Evolutionary conservation across 177 flowering plant species (phyloP), one percentile per base, ranked within the genome.

Genomic region (Vitis hybrid): DNA sequence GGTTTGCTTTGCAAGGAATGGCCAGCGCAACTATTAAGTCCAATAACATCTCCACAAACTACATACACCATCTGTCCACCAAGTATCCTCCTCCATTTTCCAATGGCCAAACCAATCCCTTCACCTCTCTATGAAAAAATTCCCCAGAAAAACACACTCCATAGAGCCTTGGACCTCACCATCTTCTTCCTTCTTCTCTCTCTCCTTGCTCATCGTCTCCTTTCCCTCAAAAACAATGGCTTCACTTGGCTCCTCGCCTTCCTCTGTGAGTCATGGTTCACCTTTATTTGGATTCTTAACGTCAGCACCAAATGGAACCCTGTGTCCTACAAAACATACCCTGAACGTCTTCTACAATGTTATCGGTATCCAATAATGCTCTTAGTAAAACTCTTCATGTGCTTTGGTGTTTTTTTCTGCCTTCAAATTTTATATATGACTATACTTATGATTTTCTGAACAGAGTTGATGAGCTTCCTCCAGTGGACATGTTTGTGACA

Each of bases 191-290:
- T 87, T 21, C 81, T 84, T 52, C 21, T 87, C 10, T 82, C 83
- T 13, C 84, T 87, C 57, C 79, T 87, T 13, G 11, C 48, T 5
- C 81, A 83, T 56, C 87, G 87, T 14, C 56, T 86, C 12, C 39
- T 66, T n/a, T 58, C 60, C 2, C 69, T 83, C 55, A 58, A 58
- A 19, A 15, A 63, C 49, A 75, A 80, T 61, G 83, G 81, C n/a
- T 0, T 68, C 21, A 19, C 69, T n/a, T 81, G 85, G 87, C 62
- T 75, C 50, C 70, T 87, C 7, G 90, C 89, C 1, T 66, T 86
- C 49, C 26, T 71, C 0, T 89, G 93, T 48, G 93, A 89, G 76
- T 69, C 76, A 10, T 86, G 83, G 80, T 89, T 87, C 76, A 74
- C 86, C 31, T 78, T 86, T 82, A 53, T 33, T 1, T 86, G 89